Conservation (phyloP, 2,329 filamentous ascomycete species). For the Lachnellula suecica region DNA sequence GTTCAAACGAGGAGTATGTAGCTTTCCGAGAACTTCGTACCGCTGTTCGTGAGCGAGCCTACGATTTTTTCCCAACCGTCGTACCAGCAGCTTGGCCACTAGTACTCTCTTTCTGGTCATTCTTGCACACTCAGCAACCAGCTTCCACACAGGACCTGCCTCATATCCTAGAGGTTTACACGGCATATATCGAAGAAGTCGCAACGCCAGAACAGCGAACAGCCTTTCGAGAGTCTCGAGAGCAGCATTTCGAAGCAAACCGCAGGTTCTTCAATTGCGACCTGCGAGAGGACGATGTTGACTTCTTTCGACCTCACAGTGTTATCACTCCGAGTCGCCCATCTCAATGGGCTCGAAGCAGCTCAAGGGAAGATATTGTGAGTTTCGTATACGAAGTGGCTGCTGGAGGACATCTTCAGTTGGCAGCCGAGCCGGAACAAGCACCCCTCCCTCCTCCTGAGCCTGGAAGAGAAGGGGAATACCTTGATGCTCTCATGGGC, state of each 20-base stretch:
- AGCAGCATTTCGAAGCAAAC: neutral
- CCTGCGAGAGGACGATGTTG: neutral
- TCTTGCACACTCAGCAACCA: neutral
- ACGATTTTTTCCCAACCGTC: neutral
- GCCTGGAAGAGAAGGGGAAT: too few relatives aligned
- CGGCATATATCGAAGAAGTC: neutral
- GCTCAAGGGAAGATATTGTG: too few relatives aligned
- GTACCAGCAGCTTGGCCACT: neutral
- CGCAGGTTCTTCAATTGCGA: neutral
- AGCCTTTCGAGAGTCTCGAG: neutral
- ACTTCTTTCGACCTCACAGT: neutral
- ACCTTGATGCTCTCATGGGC: too few relatives aligned
- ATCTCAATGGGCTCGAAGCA: neutral
- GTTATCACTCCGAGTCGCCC: neutral
- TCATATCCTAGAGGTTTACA: neutral
- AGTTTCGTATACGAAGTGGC: too few relatives aligned
- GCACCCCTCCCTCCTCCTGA: too few relatives aligned
- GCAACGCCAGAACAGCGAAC: neutral
- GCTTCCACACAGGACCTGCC: neutral
- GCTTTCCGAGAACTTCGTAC: neutral
- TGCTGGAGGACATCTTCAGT: too few relatives aligned
- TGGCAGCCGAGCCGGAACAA: too few relatives aligned
- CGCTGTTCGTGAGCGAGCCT: neutral
- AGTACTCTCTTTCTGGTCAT: neutral
- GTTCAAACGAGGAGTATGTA: neutral